Conservation (phyloP, 768 basidiomycete genomes). For the Solioccasus polychromus region DNA sequence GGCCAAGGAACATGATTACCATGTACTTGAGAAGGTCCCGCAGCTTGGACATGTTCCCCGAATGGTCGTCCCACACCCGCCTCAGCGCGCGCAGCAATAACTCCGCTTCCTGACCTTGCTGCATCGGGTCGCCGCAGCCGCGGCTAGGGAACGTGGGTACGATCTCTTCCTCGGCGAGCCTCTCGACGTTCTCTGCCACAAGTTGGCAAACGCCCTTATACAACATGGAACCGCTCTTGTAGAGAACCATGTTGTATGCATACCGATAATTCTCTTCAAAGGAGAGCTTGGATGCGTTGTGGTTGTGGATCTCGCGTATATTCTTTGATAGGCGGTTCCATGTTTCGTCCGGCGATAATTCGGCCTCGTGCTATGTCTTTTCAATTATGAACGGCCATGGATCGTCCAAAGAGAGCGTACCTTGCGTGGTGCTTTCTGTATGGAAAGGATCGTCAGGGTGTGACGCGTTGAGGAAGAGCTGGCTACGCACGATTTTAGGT, state of each 20-base stretch:
- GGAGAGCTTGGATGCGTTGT: slow-evolving; percentile 84
- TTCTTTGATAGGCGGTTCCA: slow-evolving; percentile 81
- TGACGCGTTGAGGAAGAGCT: slow-evolving; percentile 16
- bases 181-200: slow-evolving; percentile 78
- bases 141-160: slow-evolving; percentile 80
- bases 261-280: slow-evolving; percentile 94
- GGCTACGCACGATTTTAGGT: slow-evolving; percentile 40
- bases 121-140: slow-evolving; percentile 62
- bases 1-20: slow-evolving; percentile 47
- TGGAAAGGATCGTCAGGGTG: slow-evolving; percentile 17
- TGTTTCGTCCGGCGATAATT: slow-evolving; percentile 76
- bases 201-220: slow-evolving; percentile 83
- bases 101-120: slow-evolving; percentile 82
- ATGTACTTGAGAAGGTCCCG: slow-evolving; percentile 93
- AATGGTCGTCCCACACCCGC: slow-evolving; percentile 93
- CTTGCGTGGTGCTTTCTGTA: slow-evolving; percentile 47
- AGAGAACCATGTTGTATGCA: slow-evolving; percentile 91
- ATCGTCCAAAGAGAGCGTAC: slow-evolving; percentile 27
- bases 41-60: slow-evolving; percentile 81
- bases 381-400: background rate
- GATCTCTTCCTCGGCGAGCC: slow-evolving; percentile 71
- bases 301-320: slow-evolving; percentile 92
- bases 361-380: slow-evolving; percentile 59
- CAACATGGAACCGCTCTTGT: slow-evolving; percentile 78
- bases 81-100: slow-evolving; percentile 77